phyloP scores from a whole-genome alignment of 306 rosid species.

The Prunus mume region DNA sequence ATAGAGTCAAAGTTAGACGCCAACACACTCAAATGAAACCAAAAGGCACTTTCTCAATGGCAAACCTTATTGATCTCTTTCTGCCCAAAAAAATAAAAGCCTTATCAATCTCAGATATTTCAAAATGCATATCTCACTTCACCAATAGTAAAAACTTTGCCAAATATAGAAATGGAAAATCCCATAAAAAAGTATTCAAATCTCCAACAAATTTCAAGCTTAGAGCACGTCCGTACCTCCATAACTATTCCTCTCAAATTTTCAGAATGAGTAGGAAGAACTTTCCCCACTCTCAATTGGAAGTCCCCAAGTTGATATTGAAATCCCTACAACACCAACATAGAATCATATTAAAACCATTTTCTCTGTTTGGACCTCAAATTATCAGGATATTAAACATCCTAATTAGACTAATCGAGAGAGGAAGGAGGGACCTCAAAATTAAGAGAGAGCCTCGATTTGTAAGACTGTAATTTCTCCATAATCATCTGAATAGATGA shows the following conservation, averaged over 20 bases:
- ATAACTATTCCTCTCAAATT: slow-evolving; percentile 79
- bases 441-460: slow-evolving; percentile 65
- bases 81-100: background rate
- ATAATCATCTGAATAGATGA: slow-evolving; percentile 68
- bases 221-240: slow-evolving; percentile 52
- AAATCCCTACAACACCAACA: slow-evolving; percentile 32
- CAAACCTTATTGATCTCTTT: background rate
- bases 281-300: slow-evolving; percentile 74
- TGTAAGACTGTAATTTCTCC: slow-evolving; percentile 95
- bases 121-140: background rate
- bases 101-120: background rate
- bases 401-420: background rate
- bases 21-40: background rate
- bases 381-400: background rate
- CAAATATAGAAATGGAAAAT: background rate
- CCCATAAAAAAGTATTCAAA: background rate
- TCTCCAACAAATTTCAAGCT: background rate
- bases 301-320: slow-evolving; percentile 86
- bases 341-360: background rate
- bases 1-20: background rate
- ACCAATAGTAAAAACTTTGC: background rate
- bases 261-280: slow-evolving; percentile 69
- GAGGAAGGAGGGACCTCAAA: slow-evolving; percentile 50
- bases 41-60: background rate
- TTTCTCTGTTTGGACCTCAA: slow-evolving; percentile 1